These are phyloP conservation scores for Casuarina cunninghamiana DNA, from an alignment of 306 rosid species.

Conservation along the genomic window DNA sequence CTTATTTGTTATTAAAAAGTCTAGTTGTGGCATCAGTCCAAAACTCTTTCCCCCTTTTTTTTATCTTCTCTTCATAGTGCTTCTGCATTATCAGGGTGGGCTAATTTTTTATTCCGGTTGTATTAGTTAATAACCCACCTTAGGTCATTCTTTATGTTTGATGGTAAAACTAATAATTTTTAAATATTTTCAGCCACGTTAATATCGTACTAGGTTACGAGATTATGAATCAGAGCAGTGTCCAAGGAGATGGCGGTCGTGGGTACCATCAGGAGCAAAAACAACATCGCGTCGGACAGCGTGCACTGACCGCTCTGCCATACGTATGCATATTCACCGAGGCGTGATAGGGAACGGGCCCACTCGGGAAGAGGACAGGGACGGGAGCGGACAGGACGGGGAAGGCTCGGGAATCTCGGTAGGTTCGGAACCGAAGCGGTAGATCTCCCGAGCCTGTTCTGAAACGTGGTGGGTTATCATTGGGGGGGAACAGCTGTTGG, in stretches of 20 bases:
- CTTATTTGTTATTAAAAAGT: not conserved
- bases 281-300: slow-evolving; percentile 8
- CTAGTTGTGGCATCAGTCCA: not conserved
- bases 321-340: not conserved
- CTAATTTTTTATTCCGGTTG: too few species aligned
- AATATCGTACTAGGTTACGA: too few species aligned
- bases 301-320: slow-evolving; percentile 7
- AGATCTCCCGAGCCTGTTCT: slow-evolving; percentile 27
- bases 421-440: slow-evolving; percentile 25
- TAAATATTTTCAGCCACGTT: too few species aligned
- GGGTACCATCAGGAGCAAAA: slow-evolving; percentile 17
- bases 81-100: too few species aligned
- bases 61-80: not conserved
- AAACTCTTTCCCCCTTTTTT: not conserved
- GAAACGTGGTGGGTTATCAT: slow-evolving; percentile 7
- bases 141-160: too few species aligned
- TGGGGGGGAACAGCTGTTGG: slow-evolving; percentile 16
- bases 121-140: too few species aligned
- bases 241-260: slow-evolving; percentile 2
- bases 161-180: too few species aligned
- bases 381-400: not conserved
- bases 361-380: not conserved
- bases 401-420: slow-evolving; percentile 13
- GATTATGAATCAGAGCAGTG: too few species aligned
- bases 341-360: slow-evolving; percentile 36